Conservation (phyloP, 2,329 filamentous ascomycete species). For the Magnaporthales sp. region DNA sequence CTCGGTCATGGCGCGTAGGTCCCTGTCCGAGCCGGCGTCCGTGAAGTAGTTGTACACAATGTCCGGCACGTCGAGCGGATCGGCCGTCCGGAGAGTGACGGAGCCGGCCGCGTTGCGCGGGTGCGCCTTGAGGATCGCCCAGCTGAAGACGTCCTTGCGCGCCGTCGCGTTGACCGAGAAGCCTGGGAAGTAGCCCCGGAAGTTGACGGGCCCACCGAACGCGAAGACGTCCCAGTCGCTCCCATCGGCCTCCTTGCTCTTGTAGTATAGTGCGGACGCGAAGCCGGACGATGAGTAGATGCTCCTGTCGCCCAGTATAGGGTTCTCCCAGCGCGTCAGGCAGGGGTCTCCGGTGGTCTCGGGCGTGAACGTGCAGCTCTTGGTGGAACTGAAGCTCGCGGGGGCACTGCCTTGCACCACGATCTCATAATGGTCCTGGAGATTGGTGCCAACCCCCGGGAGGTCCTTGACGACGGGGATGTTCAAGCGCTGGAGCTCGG, state of each 20-base stretch:
- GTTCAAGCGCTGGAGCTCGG: slow-evolving; percentile 7
- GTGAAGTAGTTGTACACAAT: slow-evolving; percentile 35
- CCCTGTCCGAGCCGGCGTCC: background rate
- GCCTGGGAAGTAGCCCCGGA: slow-evolving; percentile 29
- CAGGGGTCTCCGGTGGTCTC: slow-evolving; percentile 24
- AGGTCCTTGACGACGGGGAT: slow-evolving; percentile 11
- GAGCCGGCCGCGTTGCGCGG: slow-evolving; percentile 53
- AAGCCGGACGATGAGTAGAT: slow-evolving; percentile 25
- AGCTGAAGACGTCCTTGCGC: slow-evolving; percentile 30
- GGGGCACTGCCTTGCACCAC: slow-evolving; percentile 32
- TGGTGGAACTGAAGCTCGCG: slow-evolving; percentile 25
- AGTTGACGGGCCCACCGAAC: slow-evolving; percentile 28
- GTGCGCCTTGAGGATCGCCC: slow-evolving; percentile 50
- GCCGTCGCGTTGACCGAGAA: slow-evolving; percentile 22
- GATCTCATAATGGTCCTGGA: slow-evolving; percentile 30
- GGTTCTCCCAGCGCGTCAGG: slow-evolving; percentile 16
- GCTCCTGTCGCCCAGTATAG: slow-evolving; percentile 16
- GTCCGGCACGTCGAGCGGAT: slow-evolving; percentile 55
- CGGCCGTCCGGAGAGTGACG: slow-evolving; percentile 49
- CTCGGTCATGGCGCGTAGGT: background rate
- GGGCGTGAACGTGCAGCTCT: slow-evolving; percentile 17
- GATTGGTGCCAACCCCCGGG: slow-evolving; percentile 13
- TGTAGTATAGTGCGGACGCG: slow-evolving; percentile 20
- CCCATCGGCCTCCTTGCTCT: slow-evolving; percentile 19
- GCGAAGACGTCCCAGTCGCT: slow-evolving; percentile 25